Conservation (phyloP, 2,329 filamentous ascomycete species). For the Basipetospora chlamydospora region DNA sequence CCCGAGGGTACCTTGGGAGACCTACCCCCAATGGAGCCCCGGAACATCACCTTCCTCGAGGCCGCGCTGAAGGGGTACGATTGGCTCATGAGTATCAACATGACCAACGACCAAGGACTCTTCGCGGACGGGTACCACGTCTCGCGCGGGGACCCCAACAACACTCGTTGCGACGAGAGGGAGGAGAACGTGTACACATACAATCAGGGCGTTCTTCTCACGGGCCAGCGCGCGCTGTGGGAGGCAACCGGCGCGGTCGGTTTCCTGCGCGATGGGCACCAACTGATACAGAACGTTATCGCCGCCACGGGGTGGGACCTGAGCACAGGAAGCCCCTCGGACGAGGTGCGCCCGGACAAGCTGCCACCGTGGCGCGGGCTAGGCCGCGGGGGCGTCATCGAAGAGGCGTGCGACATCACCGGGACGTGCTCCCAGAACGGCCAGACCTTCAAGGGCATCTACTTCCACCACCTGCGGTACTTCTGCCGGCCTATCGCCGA, state of each 20-base stretch:
- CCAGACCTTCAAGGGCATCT: constrained; percentile 90
- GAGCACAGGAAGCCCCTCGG: constrained; percentile 22
- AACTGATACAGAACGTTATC: constrained; percentile 60
- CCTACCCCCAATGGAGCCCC: constrained; percentile 13
- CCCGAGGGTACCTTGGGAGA: too few species aligned
- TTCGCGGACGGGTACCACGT: constrained; percentile 88
- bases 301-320: constrained; percentile 63
- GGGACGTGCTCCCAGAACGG: constrained; percentile 67
- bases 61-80: constrained; percentile 65
- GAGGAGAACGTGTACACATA: constrained; percentile 91
- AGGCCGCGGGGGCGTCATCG: constrained; percentile 65
- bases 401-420: constrained; percentile 66
- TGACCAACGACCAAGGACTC: constrained; percentile 62
- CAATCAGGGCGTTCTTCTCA: constrained; percentile 84
- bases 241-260: constrained; percentile 55
- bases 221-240: constrained; percentile 68
- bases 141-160: constrained; percentile 16
- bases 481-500: constrained; percentile 56
- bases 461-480: constrained; percentile 71
- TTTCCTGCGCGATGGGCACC: constrained; percentile 68
- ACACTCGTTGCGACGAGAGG: constrained; percentile 56
- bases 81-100: constrained; percentile 68
- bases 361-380: constrained; percentile 55
- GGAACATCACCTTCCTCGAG: constrained; percentile 50
- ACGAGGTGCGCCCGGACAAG: constrained; percentile 21